phyloP scores from a whole-genome alignment of 1,284 basidiomycete species.

The Ustilago hordei region DNA sequence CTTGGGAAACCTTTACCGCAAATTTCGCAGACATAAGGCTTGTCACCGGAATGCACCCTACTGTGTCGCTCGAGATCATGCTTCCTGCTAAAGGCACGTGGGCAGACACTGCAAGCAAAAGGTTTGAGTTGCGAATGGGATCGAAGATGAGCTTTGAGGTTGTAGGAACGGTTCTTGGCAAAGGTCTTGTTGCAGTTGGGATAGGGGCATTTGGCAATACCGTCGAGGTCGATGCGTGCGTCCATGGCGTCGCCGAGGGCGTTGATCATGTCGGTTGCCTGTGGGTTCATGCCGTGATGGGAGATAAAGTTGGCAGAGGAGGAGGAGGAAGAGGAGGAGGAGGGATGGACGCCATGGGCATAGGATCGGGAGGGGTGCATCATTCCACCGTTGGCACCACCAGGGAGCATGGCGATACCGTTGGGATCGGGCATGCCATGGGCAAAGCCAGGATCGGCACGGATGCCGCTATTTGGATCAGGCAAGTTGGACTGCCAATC shows the following conservation, averaged over 20 bases:
- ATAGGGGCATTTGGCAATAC: slow-evolving; percentile 60
- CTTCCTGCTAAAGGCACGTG: slow-evolving; percentile 65
- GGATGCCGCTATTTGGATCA: slow-evolving; percentile 10
- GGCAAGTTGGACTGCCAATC: slow-evolving; percentile 34
- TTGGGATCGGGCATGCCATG: slow-evolving; percentile 20
- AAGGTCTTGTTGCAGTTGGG: slow-evolving; percentile 66
- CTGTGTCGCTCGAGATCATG: slow-evolving; percentile 68
- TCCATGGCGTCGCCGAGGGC: slow-evolving; percentile 61
- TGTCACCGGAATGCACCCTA: slow-evolving; percentile 67
- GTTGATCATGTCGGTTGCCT: slow-evolving; percentile 55
- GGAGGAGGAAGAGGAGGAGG: neutral
- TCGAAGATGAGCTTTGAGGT: slow-evolving; percentile 64
- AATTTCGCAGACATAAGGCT: slow-evolving; percentile 67
- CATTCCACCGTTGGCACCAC: slow-evolving; percentile 15
- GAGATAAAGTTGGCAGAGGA: slow-evolving; percentile 19
- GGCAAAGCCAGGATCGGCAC: slow-evolving; percentile 13
- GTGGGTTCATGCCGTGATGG: slow-evolving; percentile 35
- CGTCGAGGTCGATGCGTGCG: slow-evolving; percentile 57
- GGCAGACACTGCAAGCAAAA: slow-evolving; percentile 65
- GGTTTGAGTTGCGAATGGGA: slow-evolving; percentile 65
- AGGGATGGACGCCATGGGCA: slow-evolving; percentile 31
- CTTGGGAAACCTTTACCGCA: slow-evolving; percentile 68
- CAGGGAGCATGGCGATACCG: slow-evolving; percentile 28
- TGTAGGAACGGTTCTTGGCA: slow-evolving; percentile 65
- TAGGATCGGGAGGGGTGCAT: slow-evolving; percentile 42